Conservation (phyloP, 2,329 filamentous ascomycete genomes). For the Coleophoma crateriformis region DNA sequence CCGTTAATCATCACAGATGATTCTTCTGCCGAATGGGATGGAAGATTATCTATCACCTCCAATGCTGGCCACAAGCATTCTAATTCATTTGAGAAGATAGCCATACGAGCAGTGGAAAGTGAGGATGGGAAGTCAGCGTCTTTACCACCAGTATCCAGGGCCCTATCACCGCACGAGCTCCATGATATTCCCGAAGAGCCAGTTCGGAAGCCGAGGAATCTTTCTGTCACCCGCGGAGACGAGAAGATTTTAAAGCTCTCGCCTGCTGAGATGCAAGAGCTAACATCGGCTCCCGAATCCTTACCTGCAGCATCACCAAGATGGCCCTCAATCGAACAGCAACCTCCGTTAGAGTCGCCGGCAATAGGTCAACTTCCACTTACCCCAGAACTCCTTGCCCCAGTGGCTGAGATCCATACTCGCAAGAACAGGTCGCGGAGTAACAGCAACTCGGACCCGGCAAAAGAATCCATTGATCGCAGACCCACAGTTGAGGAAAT, state of each 20-base stretch:
- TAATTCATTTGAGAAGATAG: slow-evolving; percentile 10
- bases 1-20: slow-evolving; percentile 10
- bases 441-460: slow-evolving; percentile 8
- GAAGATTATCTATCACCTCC: slow-evolving; percentile 3
- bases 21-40: slow-evolving; percentile 8
- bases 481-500: slow-evolving; percentile 8
- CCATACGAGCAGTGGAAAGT: slow-evolving; percentile 2
- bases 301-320: slow-evolving; percentile 46
- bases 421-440: slow-evolving; percentile 5
- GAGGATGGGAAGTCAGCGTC: slow-evolving; percentile 10
- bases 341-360: slow-evolving; percentile 26
- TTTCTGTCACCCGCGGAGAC: slow-evolving; percentile 16
- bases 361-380: slow-evolving; percentile 14
- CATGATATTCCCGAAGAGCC: slow-evolving; percentile 24
- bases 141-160: slow-evolving; percentile 16
- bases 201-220: slow-evolving; percentile 14
- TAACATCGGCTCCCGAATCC: slow-evolving; percentile 51
- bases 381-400: slow-evolving; percentile 9
- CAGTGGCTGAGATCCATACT: slow-evolving; percentile 10
- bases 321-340: slow-evolving; percentile 12
- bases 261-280: slow-evolving; percentile 51
- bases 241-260: slow-evolving; percentile 49
- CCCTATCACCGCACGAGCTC: slow-evolving; percentile 15
- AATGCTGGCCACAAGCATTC: slow-evolving; percentile 10
- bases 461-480: slow-evolving; percentile 9